Evolutionary conservation across 768 basidiomycete genomes (phyloP).

Genomic region (Candolleomyces aberdarensis): DNA sequence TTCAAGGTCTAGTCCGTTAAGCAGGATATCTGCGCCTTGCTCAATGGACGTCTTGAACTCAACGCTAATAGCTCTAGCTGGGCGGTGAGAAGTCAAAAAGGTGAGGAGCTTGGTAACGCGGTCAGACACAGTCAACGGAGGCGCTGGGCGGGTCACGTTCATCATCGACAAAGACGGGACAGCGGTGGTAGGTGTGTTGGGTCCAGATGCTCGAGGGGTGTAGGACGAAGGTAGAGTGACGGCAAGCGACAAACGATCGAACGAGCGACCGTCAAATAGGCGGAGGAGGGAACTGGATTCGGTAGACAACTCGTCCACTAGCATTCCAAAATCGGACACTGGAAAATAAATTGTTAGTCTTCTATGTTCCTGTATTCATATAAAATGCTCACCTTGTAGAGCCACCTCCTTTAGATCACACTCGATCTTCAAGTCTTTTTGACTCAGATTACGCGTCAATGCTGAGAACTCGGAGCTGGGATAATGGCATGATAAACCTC

Average conservation of each 20-base stretch:
- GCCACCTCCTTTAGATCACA: background rate
- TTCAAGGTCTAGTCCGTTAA: background rate
- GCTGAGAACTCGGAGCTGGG: background rate
- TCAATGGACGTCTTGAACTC: background rate
- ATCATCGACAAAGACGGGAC: background rate
- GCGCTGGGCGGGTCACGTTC: background rate
- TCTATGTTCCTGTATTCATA: background rate
- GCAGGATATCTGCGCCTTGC: background rate
- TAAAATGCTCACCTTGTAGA: background rate
- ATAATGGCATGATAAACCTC: background rate
- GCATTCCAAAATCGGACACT: background rate
- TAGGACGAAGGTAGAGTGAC: background rate
- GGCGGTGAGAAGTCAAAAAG: background rate
- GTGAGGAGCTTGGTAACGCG: background rate
- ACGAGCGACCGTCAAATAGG: background rate
- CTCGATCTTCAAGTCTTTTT: background rate
- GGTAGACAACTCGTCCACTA: background rate
- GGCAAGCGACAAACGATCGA: background rate
- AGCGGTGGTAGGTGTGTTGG: background rate
- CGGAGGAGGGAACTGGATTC: background rate
- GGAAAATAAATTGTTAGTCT: background rate
- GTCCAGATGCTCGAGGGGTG: background rate
- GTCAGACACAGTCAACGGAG: background rate
- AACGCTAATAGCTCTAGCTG: background rate
- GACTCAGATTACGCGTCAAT: background rate